Base-by-base conservation (phyloP, 73 alveolate genomes). In the Uronychia binucleata region DNA sequence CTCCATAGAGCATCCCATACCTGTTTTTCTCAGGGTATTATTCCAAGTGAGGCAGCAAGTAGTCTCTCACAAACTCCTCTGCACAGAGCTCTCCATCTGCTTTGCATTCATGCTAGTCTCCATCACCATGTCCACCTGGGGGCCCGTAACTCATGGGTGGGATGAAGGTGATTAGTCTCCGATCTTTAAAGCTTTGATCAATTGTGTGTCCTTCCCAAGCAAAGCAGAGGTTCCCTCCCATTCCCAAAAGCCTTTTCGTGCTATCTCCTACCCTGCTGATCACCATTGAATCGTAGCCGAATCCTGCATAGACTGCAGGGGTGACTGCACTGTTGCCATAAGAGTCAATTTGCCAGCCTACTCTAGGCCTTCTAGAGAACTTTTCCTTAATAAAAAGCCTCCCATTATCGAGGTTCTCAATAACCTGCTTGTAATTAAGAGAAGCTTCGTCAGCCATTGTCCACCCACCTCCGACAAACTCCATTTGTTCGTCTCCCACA, bases 141-240 rank as follows among this genome's bases (percentile, higher is more conserved):
- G n/a, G n/a, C n/a, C n/a, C n/a, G n/a, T n/a, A n/a, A n/a, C n/a
- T n/a, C n/a, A n/a, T n/a, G n/a, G 74, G 78, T 1, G 75, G 59
- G 8, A 59, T 13, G 74, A 75, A 83, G n/a, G 11, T 84, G 5
- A 35, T 28, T 8, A 75, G 26, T 76, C 84, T 83, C 27, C 34
- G 34, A 5, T 75, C 84, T 31, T 34, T 74, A 27, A 83, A 1
- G 27, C 79, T 31, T 34, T 83, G 33, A 1, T 76, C 75, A 33
- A 30, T 31, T 46, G 67, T 46, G 33, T 85, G 85, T 26, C 91
- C 91, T 33, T 85, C 86, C 91, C 91, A 85, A 27, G 75, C 33
- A 34, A 76, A 85, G 35, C 33, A 35, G 46, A 46, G 77, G 28
- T 33, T 77, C 75, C 46, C 30, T 1, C n/a, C 28, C 1, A 33